Base-by-base conservation (phyloP, 1,139 yeast genomes). In the Suhomyces maxii region DNA sequence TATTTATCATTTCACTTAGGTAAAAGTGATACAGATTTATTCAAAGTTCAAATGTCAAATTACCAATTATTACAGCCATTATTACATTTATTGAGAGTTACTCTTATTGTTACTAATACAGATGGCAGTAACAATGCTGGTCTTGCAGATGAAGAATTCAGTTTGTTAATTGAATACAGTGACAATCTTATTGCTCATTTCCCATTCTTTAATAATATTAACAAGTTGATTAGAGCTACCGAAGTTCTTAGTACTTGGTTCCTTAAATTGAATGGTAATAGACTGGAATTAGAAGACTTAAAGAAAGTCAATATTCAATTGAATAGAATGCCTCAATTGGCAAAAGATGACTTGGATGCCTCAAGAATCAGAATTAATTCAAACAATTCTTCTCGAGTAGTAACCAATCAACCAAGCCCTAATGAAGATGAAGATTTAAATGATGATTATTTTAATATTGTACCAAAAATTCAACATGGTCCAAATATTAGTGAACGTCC, bases 1-100 rank as follows among this genome's bases (percentile, higher is more conserved):
- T 50, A 52, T 14, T 57, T 68, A 36, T 67, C 63, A 47, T 39
- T 49, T 6, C 45, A 56, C 12, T 54, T 71, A 33, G 55, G 55
- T n/a, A 43, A 34, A 10, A 55, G 58, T 5, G 62, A 61, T 48
- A 57, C 57, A 39, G 70, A 68, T 37, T 46, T 62, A 30, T 59
- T 65, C 46, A 64, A 66, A 44, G 56, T 69, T 3, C 65, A 66
- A 42, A 59, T 70, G 51, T 63, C 71, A 34, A 70, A 69, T 48
- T 68, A 63, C 52, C 73, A 70, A 46, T 47, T 69, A 26, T 53
- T 69, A 18, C 73, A 71, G 30, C 74, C 70, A 34, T 55, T 71
- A 39, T 54, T 71, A 23, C 76, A 70, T 46, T 50, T 70, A 23
- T 53, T 71, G 37, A 68, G 65, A 49, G 56, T 68, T 11, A 56